Evolutionary conservation across 2,329 filamentous ascomycete genomes (phyloP), one percentile per base, ranked within the genome.

Genomic region (Arthrobotrys conoides): DNA sequence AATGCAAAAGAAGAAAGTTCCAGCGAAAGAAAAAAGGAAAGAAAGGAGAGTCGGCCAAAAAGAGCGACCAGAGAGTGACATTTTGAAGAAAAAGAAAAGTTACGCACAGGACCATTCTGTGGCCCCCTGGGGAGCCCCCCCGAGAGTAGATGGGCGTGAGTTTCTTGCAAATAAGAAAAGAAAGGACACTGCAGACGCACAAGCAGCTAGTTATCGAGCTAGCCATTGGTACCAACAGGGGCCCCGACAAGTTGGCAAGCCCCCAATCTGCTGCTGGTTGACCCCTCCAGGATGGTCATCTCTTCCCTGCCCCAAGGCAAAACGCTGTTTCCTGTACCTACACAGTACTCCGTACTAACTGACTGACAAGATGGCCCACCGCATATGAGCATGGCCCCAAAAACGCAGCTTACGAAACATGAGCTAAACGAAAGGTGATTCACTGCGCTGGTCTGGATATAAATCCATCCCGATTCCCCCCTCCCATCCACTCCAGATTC

Each of bases 381-480:
- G 48, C 67, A 77, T 70, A 68, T 61, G 72, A 77, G 73, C 55
- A 68, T 67, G 67, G 66, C 67, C 73, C 73, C 67, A 71, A 77
- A 70, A 77, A 77, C 67, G 73, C 73, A 77, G 73, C 73, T 71
- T 77, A 77, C 73, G 73, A 71, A 77, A 77, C 61, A 49, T 67
- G 67, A 77, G 67, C 73, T 77, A 77, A 77, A 77, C 73, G 73
- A 77, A 77, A 77, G 66, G 73, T 77, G 73, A 77, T 67, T 77
- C 67, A 77, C 73, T 63, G 63, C 44, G 24, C 61, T 64, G 59
- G 53, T 71, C 71, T 69, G 73, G 71, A 77, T 77, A 77, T 77
- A 77, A 77, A 77, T 77, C 73, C 63, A 77, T 71, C 73, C 73
- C 44, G 46, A 77, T 77, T 77, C 73, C 73, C 48, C 72, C 73